Evolutionary conservation across 371 early-diverging fungal species (phyloP), one percentile per base, ranked within the genome.

Genomic region (Thermomucor indicae-seudaticae): DNA sequence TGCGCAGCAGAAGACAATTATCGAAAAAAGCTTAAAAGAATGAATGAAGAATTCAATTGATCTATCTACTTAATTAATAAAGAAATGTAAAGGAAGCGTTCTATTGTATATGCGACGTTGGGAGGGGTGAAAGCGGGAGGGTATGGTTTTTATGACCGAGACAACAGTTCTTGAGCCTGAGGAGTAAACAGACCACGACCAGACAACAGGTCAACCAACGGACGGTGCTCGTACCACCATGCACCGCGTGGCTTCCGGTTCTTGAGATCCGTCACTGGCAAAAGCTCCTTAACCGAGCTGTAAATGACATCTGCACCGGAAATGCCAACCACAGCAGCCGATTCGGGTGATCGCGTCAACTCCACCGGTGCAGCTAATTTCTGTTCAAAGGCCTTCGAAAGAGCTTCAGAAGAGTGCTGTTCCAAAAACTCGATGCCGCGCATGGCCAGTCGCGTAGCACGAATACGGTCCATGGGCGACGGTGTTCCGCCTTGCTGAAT

Each of bases 401-500:
- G 65, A 2, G 59, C 48, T 11, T 52, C 58, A 16, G 37, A 19
- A 1, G 78, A 60, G 23, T 80, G 73, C 23, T 68, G 41, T 55
- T 79, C 81, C 49, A 83, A 53, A 56, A 81, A 86, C 6, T 74
- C 69, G 22, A 91, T 62, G 22, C 84, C 72, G 37, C 81, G 74
- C 29, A 90, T 83, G 14, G 95, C 96, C 51, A 93, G 74, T 23
- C 89, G 80, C 16, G 89, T 89, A 8, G 96, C 96, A 28, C 94
- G 86, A 52, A 96, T 85, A 49, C 99, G 90, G 70, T 99, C 99
- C 47, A 97, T 70, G 5, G 99, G 98, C 10, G 91, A 87, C 7
- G 99, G 97, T 14, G 89, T 86, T 37, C 89, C 90, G 47, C 99
- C 99, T 70, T 97, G 97, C 70, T 98, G 98, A 48, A 98, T 76